Evolutionary conservation across 352 stramenopile genomes (phyloP).

Genomic region (Pythium pectinolyticum): DNA sequence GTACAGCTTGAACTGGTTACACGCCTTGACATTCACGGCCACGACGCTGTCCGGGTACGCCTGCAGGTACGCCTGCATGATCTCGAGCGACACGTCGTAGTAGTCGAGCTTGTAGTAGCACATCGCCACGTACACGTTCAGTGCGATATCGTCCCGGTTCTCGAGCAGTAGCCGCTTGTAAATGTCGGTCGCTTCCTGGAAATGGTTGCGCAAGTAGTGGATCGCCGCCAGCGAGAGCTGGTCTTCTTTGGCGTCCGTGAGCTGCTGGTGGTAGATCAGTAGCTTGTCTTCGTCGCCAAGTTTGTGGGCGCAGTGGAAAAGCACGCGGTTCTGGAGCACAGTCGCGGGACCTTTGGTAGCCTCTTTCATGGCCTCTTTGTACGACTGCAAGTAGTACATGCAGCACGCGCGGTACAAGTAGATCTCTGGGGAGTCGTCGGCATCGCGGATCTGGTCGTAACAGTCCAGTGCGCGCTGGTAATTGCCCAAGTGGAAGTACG

Average conservation of each 20-base stretch:
- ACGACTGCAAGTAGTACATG: conserved; percentile 93
- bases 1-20: conserved; percentile 97
- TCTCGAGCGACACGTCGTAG: conserved; percentile 97
- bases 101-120: conserved; percentile 99
- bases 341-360: conserved; percentile 60
- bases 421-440: conserved; percentile 65
- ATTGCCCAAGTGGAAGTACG: conserved; percentile 92
- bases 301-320: conserved; percentile 95
- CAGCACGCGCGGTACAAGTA: conserved; percentile 90
- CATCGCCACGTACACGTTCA: conserved; percentile 99
- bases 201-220: conserved; percentile 94
- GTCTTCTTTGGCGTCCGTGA: conserved; percentile 92
- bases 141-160: conserved; percentile 94
- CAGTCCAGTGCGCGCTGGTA: conserved; percentile 92
- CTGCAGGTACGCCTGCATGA: conserved; percentile 95
- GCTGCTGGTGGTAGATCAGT: conserved; percentile 93
- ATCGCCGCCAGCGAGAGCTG: conserved; percentile 95
- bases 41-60: conserved; percentile 89
- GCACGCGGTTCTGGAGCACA: conserved; percentile 89
- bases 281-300: conserved; percentile 93
- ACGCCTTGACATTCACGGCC: conserved; percentile 96
- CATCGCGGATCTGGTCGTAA: conserved; percentile 83
- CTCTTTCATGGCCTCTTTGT: conserved; percentile 86
- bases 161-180: conserved; percentile 96
- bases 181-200: conserved; percentile 94